A percentile compares a stretch with the other conserved stretches of the same genome.
These are phyloP conservation scores for Coniochaeta sp. DNA, from an alignment of 2,329 filamentous ascomycete genomes.

Conservation along the genomic window DNA sequence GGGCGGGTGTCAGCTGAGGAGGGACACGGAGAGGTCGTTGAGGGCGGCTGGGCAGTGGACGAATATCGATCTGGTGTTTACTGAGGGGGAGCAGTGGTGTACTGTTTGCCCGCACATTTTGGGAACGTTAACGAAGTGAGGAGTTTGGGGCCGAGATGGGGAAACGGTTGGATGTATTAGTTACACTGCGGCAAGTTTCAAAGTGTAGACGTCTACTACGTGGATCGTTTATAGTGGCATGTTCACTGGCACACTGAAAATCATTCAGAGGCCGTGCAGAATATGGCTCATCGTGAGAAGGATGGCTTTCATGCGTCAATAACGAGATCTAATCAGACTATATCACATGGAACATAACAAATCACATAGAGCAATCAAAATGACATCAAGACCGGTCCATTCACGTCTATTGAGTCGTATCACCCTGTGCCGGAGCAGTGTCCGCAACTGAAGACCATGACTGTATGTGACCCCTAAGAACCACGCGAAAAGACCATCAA, in stretches of 20 bases:
- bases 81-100: slow-evolving; percentile 33
- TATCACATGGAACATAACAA: no score
- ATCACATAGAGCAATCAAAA: background rate
- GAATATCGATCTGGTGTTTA: slow-evolving; percentile 37
- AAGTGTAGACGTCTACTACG: no score
- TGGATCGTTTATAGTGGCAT: no score
- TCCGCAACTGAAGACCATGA: background rate
- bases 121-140: slow-evolving; percentile 45
- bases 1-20: slow-evolving; percentile 44
- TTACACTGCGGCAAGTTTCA: no score
- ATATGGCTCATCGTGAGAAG: no score
- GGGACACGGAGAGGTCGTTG: slow-evolving; percentile 40
- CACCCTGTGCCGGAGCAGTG: background rate
- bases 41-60: slow-evolving; percentile 43
- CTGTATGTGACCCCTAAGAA: background rate
- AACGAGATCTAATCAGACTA: no score
- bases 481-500: background rate
- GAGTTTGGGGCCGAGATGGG: no score
- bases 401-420: background rate
- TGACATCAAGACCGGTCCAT: background rate
- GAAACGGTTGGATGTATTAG: no score
- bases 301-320: no score
- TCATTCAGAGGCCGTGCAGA: no score
- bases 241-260: no score
- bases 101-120: slow-evolving; percentile 39